Evolutionary conservation across 331 rosid species (phyloP), one percentile per base, ranked within the genome.

Genomic region (Stylosanthes scabra): DNA sequence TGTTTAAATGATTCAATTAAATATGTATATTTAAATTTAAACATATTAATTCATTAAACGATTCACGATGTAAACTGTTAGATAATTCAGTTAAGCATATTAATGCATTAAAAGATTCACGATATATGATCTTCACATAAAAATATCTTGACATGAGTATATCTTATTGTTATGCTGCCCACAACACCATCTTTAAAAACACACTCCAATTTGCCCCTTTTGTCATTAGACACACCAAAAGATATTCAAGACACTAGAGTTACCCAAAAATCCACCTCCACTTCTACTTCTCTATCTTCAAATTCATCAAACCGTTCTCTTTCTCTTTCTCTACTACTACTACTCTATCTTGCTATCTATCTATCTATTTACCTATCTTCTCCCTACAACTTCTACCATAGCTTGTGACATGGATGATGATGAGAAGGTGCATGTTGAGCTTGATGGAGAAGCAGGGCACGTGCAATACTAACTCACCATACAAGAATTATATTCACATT

Each of bases 381-480:
- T 75, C 50, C 28, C 64, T 52, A 13, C 42, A 31, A 31, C 37
- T 31, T 31, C n/a, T n/a, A n/a, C 37, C 4, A 31, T 37, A 59
- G 51, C 62, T 51, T 51, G 63, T 13, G 15, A 3, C 40, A 69
- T 41, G 37, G 46, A 60, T 11, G 40, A 60, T 59, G 5, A 31
- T 5, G 5, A 3, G n/a, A 67, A 77, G 93, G 89, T 82, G 96
- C 82, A 87, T 83, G 92, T 76, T 86, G 92, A 83, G 81, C 99
- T 82, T 70, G 99, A 92, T 95, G 99, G 99, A 95, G 99, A 92
- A 95, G 99, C 99, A 95, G 98, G 98, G 99, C 99, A 95, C 99
- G 99, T 95, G 98, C 98, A 92, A 84, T 82, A 73, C 92, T 90
- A 81, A 88, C 96, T 86, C 93, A 63, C 25, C 25, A 20, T n/a